These are phyloP conservation scores for Arthrobotrys megalospora DNA, from an alignment of 2,329 filamentous ascomycete species.

Conservation along the genomic window DNA sequence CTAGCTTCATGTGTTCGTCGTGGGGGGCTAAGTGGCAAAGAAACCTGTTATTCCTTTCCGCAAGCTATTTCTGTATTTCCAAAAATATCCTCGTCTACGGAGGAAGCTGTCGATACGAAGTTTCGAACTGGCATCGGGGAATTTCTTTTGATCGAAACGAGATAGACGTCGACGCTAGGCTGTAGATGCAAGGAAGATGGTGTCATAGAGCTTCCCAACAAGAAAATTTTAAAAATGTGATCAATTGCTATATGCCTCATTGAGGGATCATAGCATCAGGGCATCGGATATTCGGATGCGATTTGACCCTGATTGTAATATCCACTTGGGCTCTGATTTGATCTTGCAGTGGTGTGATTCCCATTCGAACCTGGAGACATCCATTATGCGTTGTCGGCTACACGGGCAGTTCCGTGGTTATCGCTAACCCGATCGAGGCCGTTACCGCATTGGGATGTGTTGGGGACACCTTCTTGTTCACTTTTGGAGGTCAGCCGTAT, in stretches of 20 bases:
- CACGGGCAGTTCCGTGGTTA: constrained; percentile 12
- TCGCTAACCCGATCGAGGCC: constrained; percentile 17
- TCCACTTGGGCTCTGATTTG: background rate
- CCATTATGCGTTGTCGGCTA: constrained; percentile 6
- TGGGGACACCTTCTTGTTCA: background rate
- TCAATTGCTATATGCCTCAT: background rate
- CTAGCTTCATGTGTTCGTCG: background rate
- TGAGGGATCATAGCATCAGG: background rate
- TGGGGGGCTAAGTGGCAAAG: background rate
- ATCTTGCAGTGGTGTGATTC: background rate
- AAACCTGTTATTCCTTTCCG: background rate
- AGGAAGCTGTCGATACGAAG: constrained; percentile 9
- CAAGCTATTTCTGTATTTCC: constrained; percentile 3
- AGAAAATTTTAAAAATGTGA: background rate
- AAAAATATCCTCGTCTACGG: constrained; percentile 17
- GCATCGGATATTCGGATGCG: background rate
- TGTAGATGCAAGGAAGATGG: background rate
- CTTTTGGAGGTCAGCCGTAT: background rate
- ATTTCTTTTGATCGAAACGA: background rate
- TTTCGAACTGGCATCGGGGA: background rate
- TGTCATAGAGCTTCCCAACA: constrained; percentile 18
- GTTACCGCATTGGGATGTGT: constrained; percentile 27
- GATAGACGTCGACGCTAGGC: background rate
- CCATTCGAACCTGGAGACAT: constrained; percentile 15
- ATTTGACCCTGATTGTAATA: constrained; percentile 9